These are phyloP conservation scores for Gracilaria vermiculophylla DNA, from an alignment of 23 red algal genomes.

Conservation along the genomic window DNA sequence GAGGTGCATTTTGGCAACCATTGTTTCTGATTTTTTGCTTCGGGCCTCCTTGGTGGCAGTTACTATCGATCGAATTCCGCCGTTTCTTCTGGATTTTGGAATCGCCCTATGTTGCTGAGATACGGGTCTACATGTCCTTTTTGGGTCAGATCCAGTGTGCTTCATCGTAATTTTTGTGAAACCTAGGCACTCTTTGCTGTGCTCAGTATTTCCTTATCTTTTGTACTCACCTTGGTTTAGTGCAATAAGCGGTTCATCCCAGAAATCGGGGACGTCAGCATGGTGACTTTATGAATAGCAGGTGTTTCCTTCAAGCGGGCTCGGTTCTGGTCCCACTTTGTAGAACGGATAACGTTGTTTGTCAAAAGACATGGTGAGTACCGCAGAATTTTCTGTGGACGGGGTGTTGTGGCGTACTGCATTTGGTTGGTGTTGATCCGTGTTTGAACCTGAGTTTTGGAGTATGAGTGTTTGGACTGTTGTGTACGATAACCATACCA, in stretches of 20 bases:
- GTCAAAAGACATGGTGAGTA: constrained; percentile 6
- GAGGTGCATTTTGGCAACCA: too few relatives aligned
- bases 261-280: background rate
- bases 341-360: background rate
- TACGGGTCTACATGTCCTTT: too few relatives aligned
- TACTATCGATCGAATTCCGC: background rate
- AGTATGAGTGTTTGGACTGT: background rate
- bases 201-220: background rate
- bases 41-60: background rate
- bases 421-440: background rate
- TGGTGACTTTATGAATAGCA: background rate
- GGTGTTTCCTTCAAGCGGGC: background rate
- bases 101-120: background rate
- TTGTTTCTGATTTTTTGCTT: background rate
- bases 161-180: background rate
- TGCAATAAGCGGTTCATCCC: too few relatives aligned
- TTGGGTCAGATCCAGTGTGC: background rate
- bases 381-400: background rate
- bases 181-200: background rate
- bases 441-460: background rate
- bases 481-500: background rate
- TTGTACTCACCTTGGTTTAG: background rate
- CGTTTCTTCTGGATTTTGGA: background rate
- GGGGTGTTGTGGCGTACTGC: background rate
- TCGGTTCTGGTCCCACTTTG: background rate